phyloP scores from a whole-genome alignment of 331 rosid genomes.

The Cydonia oblonga region DNA sequence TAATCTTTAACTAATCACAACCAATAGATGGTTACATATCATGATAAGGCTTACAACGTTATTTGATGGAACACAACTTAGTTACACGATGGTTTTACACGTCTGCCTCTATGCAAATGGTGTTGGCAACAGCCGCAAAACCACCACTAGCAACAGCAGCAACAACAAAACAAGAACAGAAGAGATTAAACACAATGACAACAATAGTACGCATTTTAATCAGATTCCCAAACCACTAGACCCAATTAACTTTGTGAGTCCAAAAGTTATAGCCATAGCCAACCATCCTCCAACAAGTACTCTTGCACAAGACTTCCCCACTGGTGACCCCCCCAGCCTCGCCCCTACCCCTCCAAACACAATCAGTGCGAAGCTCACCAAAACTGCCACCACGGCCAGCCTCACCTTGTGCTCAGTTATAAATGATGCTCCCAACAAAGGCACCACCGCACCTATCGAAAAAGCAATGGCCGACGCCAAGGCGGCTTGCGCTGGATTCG shows the following conservation, averaged over 20 bases:
- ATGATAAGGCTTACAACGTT: background rate
- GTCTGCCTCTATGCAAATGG: background rate
- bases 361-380: conserved; percentile 38
- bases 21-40: background rate
- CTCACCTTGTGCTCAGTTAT: conserved; percentile 23
- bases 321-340: conserved; percentile 35
- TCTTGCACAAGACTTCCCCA: conserved; percentile 29
- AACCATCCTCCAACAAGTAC: conserved; percentile 66
- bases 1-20: background rate
- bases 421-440: conserved; percentile 44
- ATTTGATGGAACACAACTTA: background rate
- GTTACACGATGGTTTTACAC: background rate
- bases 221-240: conserved; percentile 4
- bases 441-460: conserved; percentile 39
- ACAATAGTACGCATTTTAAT: background rate
- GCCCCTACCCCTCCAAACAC: conserved; percentile 63
- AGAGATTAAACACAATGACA: background rate
- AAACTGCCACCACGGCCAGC: conserved; percentile 19
- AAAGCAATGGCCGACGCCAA: conserved; percentile 49
- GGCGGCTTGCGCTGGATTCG: conserved; percentile 47
- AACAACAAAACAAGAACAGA: background rate
- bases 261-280: conserved; percentile 72
- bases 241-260: conserved; percentile 42
- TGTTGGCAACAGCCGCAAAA: background rate
- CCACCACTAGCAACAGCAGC: background rate